phyloP scores from a whole-genome alignment of 2,329 filamentous ascomycete genomes.

The Coleophoma eucalyptorum region DNA sequence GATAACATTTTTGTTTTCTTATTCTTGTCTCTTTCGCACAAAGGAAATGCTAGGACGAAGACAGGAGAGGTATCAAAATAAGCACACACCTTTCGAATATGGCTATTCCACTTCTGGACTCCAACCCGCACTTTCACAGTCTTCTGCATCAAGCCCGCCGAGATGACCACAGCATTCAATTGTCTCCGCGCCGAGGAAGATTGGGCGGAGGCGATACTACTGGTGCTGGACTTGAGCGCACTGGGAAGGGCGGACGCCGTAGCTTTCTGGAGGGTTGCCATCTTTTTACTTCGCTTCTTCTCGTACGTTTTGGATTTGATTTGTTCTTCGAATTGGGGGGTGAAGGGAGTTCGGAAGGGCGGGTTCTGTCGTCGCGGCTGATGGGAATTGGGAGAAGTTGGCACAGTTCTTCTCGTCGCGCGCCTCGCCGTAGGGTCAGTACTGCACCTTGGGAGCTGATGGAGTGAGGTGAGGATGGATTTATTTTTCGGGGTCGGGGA shows the following conservation, averaged over 20 bases:
- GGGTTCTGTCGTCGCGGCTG: too few species aligned
- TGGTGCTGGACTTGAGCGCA: too few species aligned
- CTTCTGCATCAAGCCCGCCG: slow-evolving; percentile 72
- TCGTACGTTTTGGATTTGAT: neutral
- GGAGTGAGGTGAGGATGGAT: too few species aligned
- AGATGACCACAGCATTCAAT: slow-evolving; percentile 59
- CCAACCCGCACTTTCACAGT: slow-evolving; percentile 77
- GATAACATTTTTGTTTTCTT: too few species aligned
- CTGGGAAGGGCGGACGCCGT: neutral
- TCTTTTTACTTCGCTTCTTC: neutral
- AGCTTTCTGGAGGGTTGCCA: neutral
- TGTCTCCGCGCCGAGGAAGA: neutral
- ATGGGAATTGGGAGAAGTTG: too few species aligned
- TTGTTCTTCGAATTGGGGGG: neutral
- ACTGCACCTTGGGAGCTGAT: too few species aligned
- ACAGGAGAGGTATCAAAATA: neutral
- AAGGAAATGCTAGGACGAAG: too few species aligned
- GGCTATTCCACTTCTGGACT: slow-evolving; percentile 66
- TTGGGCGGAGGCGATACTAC: too few species aligned
- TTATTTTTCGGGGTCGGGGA: too few species aligned
- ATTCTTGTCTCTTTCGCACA: neutral
- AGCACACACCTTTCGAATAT: slow-evolving; percentile 62
- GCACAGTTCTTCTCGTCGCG: too few species aligned
- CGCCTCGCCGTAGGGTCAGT: too few species aligned
- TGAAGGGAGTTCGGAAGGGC: neutral